phyloP scores from a whole-genome alignment of 1,139 yeast genomes.

The Scheffersomyces titani region DNA sequence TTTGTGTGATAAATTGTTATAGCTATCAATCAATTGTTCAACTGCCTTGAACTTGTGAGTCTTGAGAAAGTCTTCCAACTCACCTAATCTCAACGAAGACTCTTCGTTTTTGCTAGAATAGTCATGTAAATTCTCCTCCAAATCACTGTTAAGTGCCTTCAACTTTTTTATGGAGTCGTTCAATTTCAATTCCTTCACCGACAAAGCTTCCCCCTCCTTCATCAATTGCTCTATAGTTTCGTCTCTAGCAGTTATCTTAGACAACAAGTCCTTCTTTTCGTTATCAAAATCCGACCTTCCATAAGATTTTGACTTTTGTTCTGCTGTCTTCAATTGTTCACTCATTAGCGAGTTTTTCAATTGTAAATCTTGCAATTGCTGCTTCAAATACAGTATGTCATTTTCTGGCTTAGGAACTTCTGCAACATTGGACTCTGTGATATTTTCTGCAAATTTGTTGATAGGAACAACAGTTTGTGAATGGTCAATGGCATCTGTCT shows the following conservation, averaged over 20 bases:
- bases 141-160: constrained; percentile 49
- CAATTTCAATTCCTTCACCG: constrained; percentile 71
- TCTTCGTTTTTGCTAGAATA: constrained; percentile 33
- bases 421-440: background rate
- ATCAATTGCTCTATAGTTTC: constrained; percentile 57
- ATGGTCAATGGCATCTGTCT: constrained; percentile 3
- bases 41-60: constrained; percentile 26
- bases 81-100: constrained; percentile 28
- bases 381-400: constrained; percentile 1
- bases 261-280: constrained; percentile 6
- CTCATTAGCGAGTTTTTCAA: constrained; percentile 4
- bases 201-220: constrained; percentile 78
- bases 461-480: background rate
- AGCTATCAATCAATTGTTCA: constrained; percentile 25
- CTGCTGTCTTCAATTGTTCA: background rate
- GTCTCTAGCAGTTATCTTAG: constrained; percentile 51
- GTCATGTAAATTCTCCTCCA: constrained; percentile 40
- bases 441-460: background rate
- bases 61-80: constrained; percentile 34
- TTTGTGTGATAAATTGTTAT: constrained; percentile 13
- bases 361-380: constrained; percentile 7
- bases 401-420: background rate
- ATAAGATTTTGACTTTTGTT: background rate
- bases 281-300: background rate
- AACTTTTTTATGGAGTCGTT: constrained; percentile 68